These are phyloP conservation scores for Colletotrichum agaves DNA, from an alignment of 2,329 filamentous ascomycete genomes.

Conservation along the genomic window DNA sequence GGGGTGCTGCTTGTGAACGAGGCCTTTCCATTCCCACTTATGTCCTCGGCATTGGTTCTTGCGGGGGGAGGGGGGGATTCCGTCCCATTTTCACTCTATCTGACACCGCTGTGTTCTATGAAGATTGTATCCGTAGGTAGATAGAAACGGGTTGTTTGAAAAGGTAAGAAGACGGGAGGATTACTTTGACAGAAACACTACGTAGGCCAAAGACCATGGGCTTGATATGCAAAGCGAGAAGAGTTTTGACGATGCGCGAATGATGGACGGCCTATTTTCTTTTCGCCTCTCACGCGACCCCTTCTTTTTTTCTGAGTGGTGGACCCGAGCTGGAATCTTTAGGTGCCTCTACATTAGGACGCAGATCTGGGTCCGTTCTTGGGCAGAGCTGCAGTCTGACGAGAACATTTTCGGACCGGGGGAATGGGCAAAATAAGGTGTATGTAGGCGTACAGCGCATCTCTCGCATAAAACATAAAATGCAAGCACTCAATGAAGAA, in stretches of 20 bases:
- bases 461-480: neutral
- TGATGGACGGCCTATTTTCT: neutral
- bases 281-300: neutral
- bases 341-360: too few relatives aligned
- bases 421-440: neutral
- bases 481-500: neutral
- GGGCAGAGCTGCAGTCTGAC: neutral
- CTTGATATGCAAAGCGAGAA: too few relatives aligned
- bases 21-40: neutral
- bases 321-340: conserved; percentile 8
- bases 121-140: neutral
- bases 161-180: neutral
- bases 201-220: too few relatives aligned
- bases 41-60: neutral
- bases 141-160: neutral
- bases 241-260: neutral
- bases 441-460: neutral
- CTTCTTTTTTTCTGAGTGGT: neutral
- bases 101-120: conserved; percentile 5
- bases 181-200: neutral
- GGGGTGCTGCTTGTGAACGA: neutral
- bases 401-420: neutral
- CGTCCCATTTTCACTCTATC: conserved; percentile 1
- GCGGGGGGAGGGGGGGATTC: neutral
- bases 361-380: conserved; percentile 12